Evolutionary conservation across 805 yeast species (phyloP), one percentile per base, ranked within the genome.

Genomic region (Candida koratica): DNA sequence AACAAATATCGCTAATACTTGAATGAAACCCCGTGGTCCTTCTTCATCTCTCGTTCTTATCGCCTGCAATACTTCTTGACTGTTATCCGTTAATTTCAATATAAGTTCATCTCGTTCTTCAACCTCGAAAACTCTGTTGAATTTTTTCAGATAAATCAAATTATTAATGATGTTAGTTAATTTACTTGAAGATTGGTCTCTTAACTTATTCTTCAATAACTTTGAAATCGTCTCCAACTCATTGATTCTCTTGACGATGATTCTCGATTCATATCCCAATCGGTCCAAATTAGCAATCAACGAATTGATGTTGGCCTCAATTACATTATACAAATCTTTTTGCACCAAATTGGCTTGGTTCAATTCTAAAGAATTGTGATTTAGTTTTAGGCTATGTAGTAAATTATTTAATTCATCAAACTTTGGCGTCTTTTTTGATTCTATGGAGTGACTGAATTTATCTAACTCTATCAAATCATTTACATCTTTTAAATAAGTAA

Each of bases 261-360:
- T 61, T 36, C 70, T 50, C 3, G 69, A 58, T 36, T 68, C 67
- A 39, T 67, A 67, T 2, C 58, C 46, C 40, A 67, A 51, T 32
- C 69, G 44, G 41, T 67, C 71, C 7, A 67, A 56, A 6, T 60
- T 57, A 3, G 60, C 54, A 2, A 56, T 51, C 27, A 67, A 49
- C 26, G 55, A 60, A 8, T 47, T 46, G 36, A 64, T 48, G 31
- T 58, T 56, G 36, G 46, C 46, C 20, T 58, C 50, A 19, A 66
- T 50, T 22, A 51, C 48, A 6, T 47, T 47, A 4, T 53, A 44
- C 20, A 61, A 51, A 19, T 62, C 67, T 17, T 53, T 60, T 20
- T 56, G 60, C 14, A 58, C 40, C 5, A 56, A 40, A 20, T 46
- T 55, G 10, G 45, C 36, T 34, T 60, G 54, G 20, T 47, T 45